Conservation (phyloP, 2,329 filamentous ascomycete genomes). For the Nemania sp. region DNA sequence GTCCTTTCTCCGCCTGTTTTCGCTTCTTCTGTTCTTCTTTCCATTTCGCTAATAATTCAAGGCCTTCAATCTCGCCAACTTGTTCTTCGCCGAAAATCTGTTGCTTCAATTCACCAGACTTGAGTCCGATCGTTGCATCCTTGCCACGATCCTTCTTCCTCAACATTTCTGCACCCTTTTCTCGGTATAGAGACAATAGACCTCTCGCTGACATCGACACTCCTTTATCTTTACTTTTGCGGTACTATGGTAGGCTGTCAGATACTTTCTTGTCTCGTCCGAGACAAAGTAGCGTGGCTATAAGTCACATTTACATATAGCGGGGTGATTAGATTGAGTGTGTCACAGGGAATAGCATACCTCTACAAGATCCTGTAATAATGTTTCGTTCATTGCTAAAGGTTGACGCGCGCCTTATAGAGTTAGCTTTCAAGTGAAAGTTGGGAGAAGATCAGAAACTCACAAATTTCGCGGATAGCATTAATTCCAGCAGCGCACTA, state of each 20-base stretch:
- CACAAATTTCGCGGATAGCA: conserved; percentile 91
- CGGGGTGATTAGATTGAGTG: not conserved
- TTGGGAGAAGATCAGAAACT: not conserved
- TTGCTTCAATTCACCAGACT: conserved; percentile 79
- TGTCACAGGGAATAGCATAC: conserved; percentile 10
- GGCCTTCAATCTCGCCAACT: conserved; percentile 85
- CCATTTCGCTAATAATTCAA: conserved; percentile 92
- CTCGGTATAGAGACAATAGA: conserved; percentile 87
- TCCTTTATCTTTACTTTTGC: conserved; percentile 97
- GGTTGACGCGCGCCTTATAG: conserved; percentile 76
- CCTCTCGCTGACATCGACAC: conserved; percentile 99
- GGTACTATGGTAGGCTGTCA: conserved; percentile 85
- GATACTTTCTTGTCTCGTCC: not conserved
- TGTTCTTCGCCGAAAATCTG: conserved; percentile 86
- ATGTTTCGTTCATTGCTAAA: conserved; percentile 93
- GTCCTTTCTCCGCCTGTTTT: conserved; percentile 76
- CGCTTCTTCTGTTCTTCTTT: conserved; percentile 88
- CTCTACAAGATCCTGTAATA: conserved; percentile 95
- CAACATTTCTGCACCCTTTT: conserved; percentile 89
- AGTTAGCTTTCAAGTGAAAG: conserved; percentile 22
- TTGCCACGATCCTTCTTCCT: conserved; percentile 92
- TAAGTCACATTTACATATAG: not conserved
- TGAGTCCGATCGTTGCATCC: conserved; percentile 85
- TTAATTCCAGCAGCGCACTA: conserved; percentile 81
- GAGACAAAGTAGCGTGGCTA: not conserved